phyloP scores from a whole-genome alignment of 1,139 yeast species.

The Nematodospora anomalae region DNA sequence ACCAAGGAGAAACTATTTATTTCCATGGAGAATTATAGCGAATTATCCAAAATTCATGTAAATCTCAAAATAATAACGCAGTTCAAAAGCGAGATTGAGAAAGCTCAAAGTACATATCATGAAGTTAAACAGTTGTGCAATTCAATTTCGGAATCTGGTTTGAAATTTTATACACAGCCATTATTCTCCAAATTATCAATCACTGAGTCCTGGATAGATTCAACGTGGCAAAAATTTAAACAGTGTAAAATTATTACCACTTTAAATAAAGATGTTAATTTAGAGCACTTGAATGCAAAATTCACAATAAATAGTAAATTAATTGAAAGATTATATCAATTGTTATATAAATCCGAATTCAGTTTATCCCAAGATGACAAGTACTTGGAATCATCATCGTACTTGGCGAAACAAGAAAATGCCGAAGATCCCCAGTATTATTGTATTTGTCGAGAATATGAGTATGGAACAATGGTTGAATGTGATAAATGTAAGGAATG shows the following conservation, averaged over 20 bases:
- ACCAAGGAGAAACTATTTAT: conserved; percentile 30
- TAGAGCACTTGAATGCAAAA: conserved; percentile 21
- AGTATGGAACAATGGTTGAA: conserved; percentile 73
- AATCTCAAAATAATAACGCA: conserved; percentile 24
- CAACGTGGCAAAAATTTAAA: conserved; percentile 31
- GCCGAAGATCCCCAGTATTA: conserved; percentile 32
- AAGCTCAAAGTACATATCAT: conserved; percentile 16
- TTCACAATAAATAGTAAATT: conserved; percentile 22
- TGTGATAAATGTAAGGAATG: conserved; percentile 80
- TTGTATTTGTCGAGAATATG: conserved; percentile 71
- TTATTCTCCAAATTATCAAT: conserved; percentile 22
- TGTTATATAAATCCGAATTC: conserved; percentile 33
- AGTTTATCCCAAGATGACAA: conserved; percentile 45
- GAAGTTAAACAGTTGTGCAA: conserved; percentile 28
- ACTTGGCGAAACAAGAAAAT: conserved; percentile 17
- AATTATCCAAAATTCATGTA: conserved; percentile 28
- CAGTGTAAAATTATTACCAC: conserved; percentile 29
- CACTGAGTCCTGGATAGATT: conserved; percentile 45
- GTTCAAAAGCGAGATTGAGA: conserved; percentile 17
- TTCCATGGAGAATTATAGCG: conserved; percentile 25
- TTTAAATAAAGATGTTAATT: conserved; percentile 19
- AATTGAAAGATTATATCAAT: conserved; percentile 27
- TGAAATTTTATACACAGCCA: conserved; percentile 23
- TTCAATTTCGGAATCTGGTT: conserved; percentile 27
- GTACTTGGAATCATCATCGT: conserved; percentile 32